Evolutionary conservation across 1,139 yeast genomes (phyloP), one percentile per base, ranked within the genome.

Genomic region (Hyphopichia burtonii): DNA sequence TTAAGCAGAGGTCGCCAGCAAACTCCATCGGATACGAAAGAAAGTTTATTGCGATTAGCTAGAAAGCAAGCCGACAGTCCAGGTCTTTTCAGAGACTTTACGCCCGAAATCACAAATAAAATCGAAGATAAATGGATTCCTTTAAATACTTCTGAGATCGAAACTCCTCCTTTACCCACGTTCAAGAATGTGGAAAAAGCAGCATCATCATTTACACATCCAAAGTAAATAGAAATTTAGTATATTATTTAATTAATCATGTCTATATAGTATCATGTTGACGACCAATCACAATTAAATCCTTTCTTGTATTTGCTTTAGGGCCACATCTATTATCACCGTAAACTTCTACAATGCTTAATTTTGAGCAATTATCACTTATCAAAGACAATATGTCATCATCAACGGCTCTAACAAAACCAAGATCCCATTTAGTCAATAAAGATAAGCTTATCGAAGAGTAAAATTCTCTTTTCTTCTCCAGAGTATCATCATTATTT

Each of bases 351-450:
- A 90, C 56, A 11, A 86, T 68, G 36, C 75, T 71, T 44, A 90
- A 62, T 40, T 76, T 78, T 0, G 83, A 78, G 51, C 93, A 85
- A 14, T 72, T 68, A 22, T 74, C 66, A 8, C 83, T 76, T 16
- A 88, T 52, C 18, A 74, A 56, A 25, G 73, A 71, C 12, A 88
- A 59, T 1, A 82, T 70, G 28, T 71, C 77, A 61, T 89, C 86
- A 59, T 87, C 88, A 4, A 87, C 76, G 17, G 81, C 69, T 39
- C 94, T 68, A 2, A 88, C 88, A 65, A 90, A 90, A 0, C 96
- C 93, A 12, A 80, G 55, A 58, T 90, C 93, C 23, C 86, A 55
- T 20, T 79, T 74, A 0, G 88, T 79, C 41, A 90, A 63, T 32
- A 80, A 68, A 0, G 87, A 87, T 16, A 71, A 56, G 2, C 50